Base-by-base conservation (phyloP, 352 stramenopile species). In the Lagenidium sp. region DNA sequence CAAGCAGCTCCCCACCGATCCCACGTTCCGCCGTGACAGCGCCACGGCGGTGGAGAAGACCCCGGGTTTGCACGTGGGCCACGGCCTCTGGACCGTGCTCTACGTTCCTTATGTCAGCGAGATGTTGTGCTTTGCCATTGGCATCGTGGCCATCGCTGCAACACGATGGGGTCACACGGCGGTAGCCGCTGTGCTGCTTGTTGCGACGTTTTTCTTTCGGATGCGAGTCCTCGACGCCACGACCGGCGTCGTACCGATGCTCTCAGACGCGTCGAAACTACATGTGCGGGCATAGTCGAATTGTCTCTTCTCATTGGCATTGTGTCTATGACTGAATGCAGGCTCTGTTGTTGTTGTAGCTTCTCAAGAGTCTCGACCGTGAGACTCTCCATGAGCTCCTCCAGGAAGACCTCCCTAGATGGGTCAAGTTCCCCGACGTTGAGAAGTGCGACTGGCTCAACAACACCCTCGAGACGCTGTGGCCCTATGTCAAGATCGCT, bases 361-460 rank as follows among this genome's bases (percentile, higher is more conserved):
- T 73, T 24, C 52, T 73, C 20, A 57, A 58, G 26, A 57, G 63
- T 15, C 52, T 73, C 16, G 49, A 69, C 16, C 58, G 49, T 12
- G 56, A 69, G 34, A 73, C 59, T 15, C 52, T 73, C 16, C 52
- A 69, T 22, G 63, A 67, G 30, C 44, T 73, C 20, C 50, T 73
- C 2, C 63, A 59, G n/a, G 56, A 73, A 4, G 59, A 73, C 41
- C 40, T 73, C 13, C 63, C 63, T 21, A 47, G 60, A 6, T 73
- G 63, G 63, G 60, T 73, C 35, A 73, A 69, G 32, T 73, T 67
- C 36, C 63, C 63, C 1, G 63, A 73, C 21, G 59, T 73, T 5
- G 63, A 73, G 44, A 73, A 69, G 36, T 69, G 59, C 39, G 63
- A 73, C 26, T 73, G 63, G 63, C 44, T 73, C 12, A 73, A 73